Conservation (phyloP, 2,329 filamentous ascomycete genomes). For the Pseudocercospora pini-densiflorae region DNA sequence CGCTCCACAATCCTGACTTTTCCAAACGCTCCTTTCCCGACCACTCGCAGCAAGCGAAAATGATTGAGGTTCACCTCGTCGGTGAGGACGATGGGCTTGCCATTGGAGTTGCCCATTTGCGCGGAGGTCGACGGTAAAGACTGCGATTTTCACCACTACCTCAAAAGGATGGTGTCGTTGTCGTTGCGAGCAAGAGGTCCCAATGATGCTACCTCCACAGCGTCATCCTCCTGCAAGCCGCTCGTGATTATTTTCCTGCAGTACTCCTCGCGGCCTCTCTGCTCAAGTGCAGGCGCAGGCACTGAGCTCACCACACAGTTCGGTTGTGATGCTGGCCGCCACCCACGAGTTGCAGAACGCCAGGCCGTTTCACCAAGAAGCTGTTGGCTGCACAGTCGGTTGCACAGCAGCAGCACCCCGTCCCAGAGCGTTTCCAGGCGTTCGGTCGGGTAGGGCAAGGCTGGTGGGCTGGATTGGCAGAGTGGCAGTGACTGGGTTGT, state of each 20-base stretch:
- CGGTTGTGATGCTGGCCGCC: neutral
- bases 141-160: neutral
- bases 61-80: constrained; percentile 99
- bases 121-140: neutral
- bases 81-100: constrained; percentile 88
- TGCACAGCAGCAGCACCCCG: constrained; percentile 12
- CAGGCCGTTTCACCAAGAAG: constrained; percentile 7
- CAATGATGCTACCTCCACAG: neutral
- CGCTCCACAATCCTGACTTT: constrained; percentile 98
- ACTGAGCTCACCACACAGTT: neutral
- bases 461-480: neutral
- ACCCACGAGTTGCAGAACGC: constrained; percentile 1
- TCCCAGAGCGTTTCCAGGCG: constrained; percentile 8
- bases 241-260: constrained; percentile 2
- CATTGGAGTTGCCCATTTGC: constrained; percentile 90
- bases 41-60: constrained; percentile 91
- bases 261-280: neutral
- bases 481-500: neutral
- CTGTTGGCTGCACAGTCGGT: constrained; percentile 10
- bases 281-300: neutral
- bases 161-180: constrained; percentile 2
- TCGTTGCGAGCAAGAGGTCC: neutral
- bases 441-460: constrained; percentile 10
- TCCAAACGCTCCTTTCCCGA: constrained; percentile 96
- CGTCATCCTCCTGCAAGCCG: constrained; percentile 4